A percentile compares a stretch with the other conserved stretches of the same genome.
Conservation (phyloP, 2,329 filamentous ascomycete genomes). For the Botrytis aclada region DNA sequence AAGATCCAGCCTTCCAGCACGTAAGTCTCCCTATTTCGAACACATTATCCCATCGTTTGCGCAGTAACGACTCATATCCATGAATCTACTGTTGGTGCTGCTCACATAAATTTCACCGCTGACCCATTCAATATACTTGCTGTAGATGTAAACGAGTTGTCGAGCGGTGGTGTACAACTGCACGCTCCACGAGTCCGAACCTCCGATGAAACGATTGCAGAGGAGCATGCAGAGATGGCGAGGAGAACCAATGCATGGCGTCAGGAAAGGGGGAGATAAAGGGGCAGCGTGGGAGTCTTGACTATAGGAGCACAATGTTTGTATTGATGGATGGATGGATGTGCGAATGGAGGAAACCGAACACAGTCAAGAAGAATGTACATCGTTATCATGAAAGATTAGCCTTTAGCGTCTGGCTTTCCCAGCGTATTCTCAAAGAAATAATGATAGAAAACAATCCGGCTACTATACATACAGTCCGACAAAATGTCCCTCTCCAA, state of each 20-base stretch:
- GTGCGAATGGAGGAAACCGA: not conserved
- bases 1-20: not conserved
- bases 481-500: fast-evolving
- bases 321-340: not conserved
- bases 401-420: not conserved
- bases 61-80: too few species aligned
- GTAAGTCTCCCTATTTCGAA: not conserved
- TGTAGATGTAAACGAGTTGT: too few species aligned
- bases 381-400: not conserved
- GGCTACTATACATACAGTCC: not conserved
- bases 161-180: too few species aligned
- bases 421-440: too few species aligned
- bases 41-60: too few species aligned
- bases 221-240: not conserved
- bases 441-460: not conserved
- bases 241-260: not conserved
- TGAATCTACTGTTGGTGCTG: too few species aligned
- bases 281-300: too few species aligned
- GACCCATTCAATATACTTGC: too few species aligned
- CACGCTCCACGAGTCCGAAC: not conserved
- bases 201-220: not conserved
- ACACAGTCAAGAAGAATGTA: not conserved
- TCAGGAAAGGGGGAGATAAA: too few species aligned
- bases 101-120: too few species aligned
- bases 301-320: not conserved